Evolutionary conservation across 768 basidiomycete species (phyloP), one percentile per base, ranked within the genome.

Genomic region (Lactifluus subvellereus): DNA sequence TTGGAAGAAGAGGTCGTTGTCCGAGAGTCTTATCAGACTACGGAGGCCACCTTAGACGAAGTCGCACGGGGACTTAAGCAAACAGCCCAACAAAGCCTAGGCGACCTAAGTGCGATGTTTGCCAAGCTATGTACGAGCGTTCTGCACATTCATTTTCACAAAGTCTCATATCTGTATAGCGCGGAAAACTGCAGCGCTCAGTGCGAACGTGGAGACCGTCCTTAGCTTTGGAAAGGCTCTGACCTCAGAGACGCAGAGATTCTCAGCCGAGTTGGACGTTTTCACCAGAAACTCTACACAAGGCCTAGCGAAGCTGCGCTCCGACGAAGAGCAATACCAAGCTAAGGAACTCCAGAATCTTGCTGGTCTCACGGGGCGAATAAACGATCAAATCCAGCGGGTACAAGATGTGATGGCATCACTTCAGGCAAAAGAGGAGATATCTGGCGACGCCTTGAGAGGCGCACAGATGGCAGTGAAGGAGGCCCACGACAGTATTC

Each of bases 1-100:
- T 75, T 95, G 52, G 86, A 91, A 67, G 90, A 95, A 65, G 94
- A 98, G 73, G 77, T 80, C 42, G 75, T 89, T 33, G 83, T 98
- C 18, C 80, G 91, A 40, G 80, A 88, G 67, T 90, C 89, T 0
- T 87, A 90, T 73, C 84, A 89, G 71, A 76, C 80, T 54, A 92
- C 85, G 6, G 95, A 98, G 73, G 74, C 73, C 18, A 75, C 74
- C 54, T 72, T 97, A 50, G 84, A 96, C 68, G 75, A 73, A n/a
- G 84, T 95, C 4, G 94, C 95, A 0, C 75, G 71, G 27, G 83
- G 81, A 2, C 74, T 96, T 61, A 90, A 84, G 72, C 77, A 77
- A 49, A 81, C 85, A 20, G 83, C 84, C 0, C 74, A 79, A n/a
- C 84, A 92, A 66, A 86, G 85, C 62, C 75, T 91, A 18, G 77